phyloP scores from a whole-genome alignment of 805 yeast genomes.

The Dipodascus geniculatus region DNA sequence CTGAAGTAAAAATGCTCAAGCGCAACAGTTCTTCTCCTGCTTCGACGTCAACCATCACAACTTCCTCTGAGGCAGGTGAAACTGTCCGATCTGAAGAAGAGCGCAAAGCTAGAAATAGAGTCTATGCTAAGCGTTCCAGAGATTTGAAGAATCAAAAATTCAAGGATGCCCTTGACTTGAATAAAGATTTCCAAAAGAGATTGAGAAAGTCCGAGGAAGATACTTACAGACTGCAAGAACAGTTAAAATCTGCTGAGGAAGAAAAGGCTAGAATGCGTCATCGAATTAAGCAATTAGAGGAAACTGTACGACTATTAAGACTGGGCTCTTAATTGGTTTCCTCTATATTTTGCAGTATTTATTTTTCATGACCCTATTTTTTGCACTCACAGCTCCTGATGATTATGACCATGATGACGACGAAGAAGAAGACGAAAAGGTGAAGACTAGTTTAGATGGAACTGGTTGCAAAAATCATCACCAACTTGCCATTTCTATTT shows the following conservation, averaged over 20 bases:
- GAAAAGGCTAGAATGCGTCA: not conserved
- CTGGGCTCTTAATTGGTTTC: not conserved
- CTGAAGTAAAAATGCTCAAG: not conserved
- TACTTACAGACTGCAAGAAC: not conserved
- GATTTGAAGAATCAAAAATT: conserved; percentile 1
- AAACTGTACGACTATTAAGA: not conserved
- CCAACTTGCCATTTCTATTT: not conserved
- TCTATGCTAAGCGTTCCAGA: not conserved
- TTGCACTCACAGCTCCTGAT: no score
- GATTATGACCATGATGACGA: not conserved
- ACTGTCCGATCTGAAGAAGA: conserved; percentile 1
- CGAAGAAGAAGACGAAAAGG: not conserved
- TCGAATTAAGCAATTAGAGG: not conserved
- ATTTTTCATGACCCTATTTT: not conserved
- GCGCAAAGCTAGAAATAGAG: not conserved
- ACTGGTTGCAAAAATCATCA: not conserved
- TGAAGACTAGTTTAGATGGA: not conserved
- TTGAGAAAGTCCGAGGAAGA: not conserved
- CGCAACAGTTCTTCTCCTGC: not conserved
- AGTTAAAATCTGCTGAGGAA: not conserved
- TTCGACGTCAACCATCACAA: not conserved
- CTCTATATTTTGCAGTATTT: not conserved
- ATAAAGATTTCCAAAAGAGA: not conserved
- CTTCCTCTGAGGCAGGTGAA: not conserved
- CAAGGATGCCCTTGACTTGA: not conserved